Percentiles rank a stretch among this genome's conserved stretches.
These are phyloP conservation scores for Fusarium verrucosum DNA, from an alignment of 2,329 filamentous ascomycete genomes.

Conservation along the genomic window DNA sequence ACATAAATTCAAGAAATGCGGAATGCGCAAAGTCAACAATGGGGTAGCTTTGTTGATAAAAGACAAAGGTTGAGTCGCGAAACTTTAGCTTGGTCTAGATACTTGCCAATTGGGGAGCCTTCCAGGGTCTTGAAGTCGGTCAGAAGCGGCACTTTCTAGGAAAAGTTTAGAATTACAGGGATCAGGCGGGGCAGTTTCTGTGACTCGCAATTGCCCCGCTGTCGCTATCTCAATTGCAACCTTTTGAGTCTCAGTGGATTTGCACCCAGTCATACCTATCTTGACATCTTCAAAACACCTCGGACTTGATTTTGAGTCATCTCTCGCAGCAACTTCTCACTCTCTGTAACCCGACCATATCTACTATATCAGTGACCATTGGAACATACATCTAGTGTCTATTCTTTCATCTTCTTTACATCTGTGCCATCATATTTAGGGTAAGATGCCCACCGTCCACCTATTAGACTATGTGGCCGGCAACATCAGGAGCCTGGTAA, in stretches of 20 bases:
- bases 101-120: slow-evolving; percentile 29
- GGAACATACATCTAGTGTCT: background rate
- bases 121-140: slow-evolving; percentile 37
- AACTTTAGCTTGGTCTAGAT: slow-evolving; percentile 11
- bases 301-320: slow-evolving; percentile 28
- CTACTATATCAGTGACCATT: background rate
- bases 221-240: slow-evolving; percentile 33
- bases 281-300: slow-evolving; percentile 24
- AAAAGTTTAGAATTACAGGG: slow-evolving; percentile 35
- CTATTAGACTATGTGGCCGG: slow-evolving; percentile 91
- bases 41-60: slow-evolving; percentile 15
- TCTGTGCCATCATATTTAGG: slow-evolving; percentile 20
- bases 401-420: slow-evolving; percentile 7
- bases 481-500: slow-evolving; percentile 94
- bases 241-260: slow-evolving; percentile 27
- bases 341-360: too few species aligned
- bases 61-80: slow-evolving; percentile 2
- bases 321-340: background rate
- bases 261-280: slow-evolving; percentile 24
- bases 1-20: background rate
- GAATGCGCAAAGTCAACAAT: background rate
- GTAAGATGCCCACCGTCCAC: slow-evolving; percentile 78
- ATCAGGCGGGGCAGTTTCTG: slow-evolving; percentile 43
- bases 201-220: slow-evolving; percentile 38
- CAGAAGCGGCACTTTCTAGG: slow-evolving; percentile 39